These are phyloP conservation scores for Leishmania turanica DNA, from an alignment of 208 protist genomes.

Conservation along the genomic window DNA sequence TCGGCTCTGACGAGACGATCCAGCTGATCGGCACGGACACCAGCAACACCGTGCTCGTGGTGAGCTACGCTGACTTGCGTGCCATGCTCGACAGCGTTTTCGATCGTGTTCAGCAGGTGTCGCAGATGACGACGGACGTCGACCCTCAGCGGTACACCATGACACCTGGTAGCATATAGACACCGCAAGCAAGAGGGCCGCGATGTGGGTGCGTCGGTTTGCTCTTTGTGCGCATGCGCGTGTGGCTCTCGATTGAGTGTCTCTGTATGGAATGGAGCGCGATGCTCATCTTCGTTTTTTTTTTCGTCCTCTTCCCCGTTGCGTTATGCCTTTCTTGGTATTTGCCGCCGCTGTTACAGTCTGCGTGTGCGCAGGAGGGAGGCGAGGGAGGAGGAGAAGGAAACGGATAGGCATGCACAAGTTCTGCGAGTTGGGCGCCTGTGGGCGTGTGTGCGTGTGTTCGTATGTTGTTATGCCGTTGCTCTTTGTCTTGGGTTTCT, in stretches of 20 bases:
- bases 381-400: background rate
- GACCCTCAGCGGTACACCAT: constrained; percentile 34
- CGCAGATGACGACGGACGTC: constrained; percentile 39
- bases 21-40: constrained; percentile 93
- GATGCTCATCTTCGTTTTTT: background rate
- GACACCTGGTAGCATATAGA: constrained; percentile 29
- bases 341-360: background rate
- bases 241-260: background rate
- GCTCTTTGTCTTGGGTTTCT: background rate
- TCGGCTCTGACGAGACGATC: constrained; percentile 93
- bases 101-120: constrained; percentile 76
- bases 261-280: background rate
- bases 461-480: background rate
- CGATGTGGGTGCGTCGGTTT: background rate
- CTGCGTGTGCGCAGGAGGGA: background rate
- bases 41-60: constrained; percentile 88
- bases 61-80: constrained; percentile 95
- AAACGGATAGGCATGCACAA: background rate
- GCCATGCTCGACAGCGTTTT: constrained; percentile 85
- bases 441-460: background rate
- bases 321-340: background rate
- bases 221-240: background rate
- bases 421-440: background rate
- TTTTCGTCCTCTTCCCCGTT: background rate
- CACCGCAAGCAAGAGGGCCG: background rate